Conservation (phyloP, 140 eudicot species). For the Stevia rebaudiana region DNA sequence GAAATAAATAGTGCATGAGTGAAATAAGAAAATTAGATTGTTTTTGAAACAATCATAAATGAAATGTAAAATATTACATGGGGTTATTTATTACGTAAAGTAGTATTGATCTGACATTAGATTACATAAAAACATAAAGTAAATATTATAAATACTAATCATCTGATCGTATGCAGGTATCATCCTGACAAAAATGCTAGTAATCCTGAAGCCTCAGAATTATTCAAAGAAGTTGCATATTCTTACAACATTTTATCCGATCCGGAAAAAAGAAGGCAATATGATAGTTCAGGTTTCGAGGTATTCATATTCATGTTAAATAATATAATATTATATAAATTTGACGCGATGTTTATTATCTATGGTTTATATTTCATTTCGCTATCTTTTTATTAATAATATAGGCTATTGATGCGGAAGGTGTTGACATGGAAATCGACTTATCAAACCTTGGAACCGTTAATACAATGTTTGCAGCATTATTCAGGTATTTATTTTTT, state of each 20-base stretch:
- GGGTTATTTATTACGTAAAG: too few relatives aligned
- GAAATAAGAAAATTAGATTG: too few relatives aligned
- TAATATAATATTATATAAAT: background rate
- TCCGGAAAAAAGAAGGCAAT: slow-evolving; percentile 90
- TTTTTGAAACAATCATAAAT: too few relatives aligned
- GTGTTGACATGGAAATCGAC: slow-evolving; percentile 97
- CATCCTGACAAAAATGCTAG: slow-evolving; percentile 92
- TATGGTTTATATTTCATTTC: background rate
- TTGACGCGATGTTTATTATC: background rate
- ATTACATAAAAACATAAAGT: background rate
- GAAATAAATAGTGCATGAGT: too few relatives aligned
- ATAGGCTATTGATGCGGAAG: slow-evolving; percentile 93
- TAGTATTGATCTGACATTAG: background rate
- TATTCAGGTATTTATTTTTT: slow-evolving; percentile 53
- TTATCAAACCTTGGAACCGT: slow-evolving; percentile 96
- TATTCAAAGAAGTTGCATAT: slow-evolving; percentile 90
- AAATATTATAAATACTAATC: background rate
- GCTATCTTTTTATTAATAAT: slow-evolving; percentile 1
- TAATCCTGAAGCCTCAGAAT: slow-evolving; percentile 88
- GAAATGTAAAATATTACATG: too few relatives aligned
- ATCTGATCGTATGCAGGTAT: slow-evolving; percentile 42
- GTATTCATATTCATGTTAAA: slow-evolving; percentile 25
- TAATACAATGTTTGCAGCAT: slow-evolving; percentile 93
- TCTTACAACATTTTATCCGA: slow-evolving; percentile 84
- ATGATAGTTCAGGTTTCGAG: slow-evolving; percentile 86